Evolutionary conservation across 441 rosid species (phyloP).

Genomic region (Gossypium davidsonii): DNA sequence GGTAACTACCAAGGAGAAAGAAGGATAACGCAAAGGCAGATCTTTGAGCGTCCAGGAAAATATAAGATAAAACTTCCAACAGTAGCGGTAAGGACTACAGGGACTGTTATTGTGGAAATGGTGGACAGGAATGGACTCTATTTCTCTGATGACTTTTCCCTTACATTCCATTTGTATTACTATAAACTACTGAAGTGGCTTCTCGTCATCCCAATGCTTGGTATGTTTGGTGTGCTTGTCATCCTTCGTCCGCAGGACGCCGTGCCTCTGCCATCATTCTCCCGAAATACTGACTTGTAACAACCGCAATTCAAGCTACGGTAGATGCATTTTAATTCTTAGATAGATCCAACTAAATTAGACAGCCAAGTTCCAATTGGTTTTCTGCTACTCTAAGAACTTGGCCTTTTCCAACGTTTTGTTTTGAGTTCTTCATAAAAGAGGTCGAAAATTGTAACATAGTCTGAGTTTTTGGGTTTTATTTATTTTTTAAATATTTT

Average conservation of each 20-base stretch:
- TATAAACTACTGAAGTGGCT: constrained; percentile 97
- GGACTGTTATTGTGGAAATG: constrained; percentile 92
- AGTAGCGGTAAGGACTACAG: constrained; percentile 85
- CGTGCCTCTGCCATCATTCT: constrained; percentile 84
- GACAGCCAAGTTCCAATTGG: neutral
- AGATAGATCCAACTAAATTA: neutral
- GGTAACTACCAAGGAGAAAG: constrained; percentile 94
- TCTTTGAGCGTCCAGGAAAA: constrained; percentile 65
- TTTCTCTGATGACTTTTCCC: constrained; percentile 93
- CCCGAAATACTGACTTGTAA: constrained; percentile 80
- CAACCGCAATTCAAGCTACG: constrained; percentile 6
- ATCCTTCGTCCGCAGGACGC: constrained; percentile 92
- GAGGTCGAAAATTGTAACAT: constrained; percentile 28
- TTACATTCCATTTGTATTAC: constrained; percentile 96
- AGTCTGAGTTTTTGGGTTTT: constrained; percentile 16
- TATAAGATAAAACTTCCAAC: constrained; percentile 79
- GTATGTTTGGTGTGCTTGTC: constrained; percentile 82
- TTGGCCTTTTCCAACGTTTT: neutral
- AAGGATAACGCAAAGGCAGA: constrained; percentile 61
- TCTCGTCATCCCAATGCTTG: constrained; percentile 93
- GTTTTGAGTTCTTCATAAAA: neutral
- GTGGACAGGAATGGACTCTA: constrained; percentile 82
- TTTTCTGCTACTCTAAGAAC: neutral
- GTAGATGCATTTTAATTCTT: neutral
- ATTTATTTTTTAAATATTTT: neutral